Conservation (phyloP, 2,329 filamentous ascomycete species). For the Fonsecaea multimorphosa region DNA sequence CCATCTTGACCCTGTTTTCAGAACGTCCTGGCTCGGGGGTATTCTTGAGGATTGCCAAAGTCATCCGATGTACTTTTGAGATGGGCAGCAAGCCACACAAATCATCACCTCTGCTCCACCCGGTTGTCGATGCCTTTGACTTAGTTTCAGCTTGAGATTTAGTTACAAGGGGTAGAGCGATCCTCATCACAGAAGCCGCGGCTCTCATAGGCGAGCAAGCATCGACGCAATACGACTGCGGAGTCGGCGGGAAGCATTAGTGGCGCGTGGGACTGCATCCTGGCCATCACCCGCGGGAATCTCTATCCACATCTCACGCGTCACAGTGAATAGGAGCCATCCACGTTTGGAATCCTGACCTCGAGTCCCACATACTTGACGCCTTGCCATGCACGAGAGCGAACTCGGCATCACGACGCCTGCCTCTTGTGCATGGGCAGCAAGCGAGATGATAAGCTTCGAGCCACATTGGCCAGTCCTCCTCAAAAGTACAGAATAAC, state of each 20-base stretch:
- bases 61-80: not conserved
- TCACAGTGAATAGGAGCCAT: constrained; percentile 1
- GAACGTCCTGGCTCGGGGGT: not conserved
- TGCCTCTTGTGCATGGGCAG: not conserved
- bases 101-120: not conserved
- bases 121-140: not conserved
- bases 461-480: not conserved
- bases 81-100: not conserved
- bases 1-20: not conserved
- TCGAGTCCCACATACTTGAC: not conserved
- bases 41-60: not conserved
- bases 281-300: not conserved
- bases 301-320: no score
- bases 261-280: not conserved
- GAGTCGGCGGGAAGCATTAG: not conserved
- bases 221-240: not conserved
- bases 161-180: not conserved
- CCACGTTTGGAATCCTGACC: not conserved
- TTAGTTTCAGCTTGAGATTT: not conserved
- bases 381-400: constrained; percentile 2
- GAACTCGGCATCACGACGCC: not conserved
- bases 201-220: not conserved
- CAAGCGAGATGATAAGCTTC: not conserved
- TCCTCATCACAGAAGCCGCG: not conserved
- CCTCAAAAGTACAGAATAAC: not conserved